These are phyloP conservation scores for Monosporascus ibericus DNA, from an alignment of 2,329 filamentous ascomycete genomes.

Conservation along the genomic window DNA sequence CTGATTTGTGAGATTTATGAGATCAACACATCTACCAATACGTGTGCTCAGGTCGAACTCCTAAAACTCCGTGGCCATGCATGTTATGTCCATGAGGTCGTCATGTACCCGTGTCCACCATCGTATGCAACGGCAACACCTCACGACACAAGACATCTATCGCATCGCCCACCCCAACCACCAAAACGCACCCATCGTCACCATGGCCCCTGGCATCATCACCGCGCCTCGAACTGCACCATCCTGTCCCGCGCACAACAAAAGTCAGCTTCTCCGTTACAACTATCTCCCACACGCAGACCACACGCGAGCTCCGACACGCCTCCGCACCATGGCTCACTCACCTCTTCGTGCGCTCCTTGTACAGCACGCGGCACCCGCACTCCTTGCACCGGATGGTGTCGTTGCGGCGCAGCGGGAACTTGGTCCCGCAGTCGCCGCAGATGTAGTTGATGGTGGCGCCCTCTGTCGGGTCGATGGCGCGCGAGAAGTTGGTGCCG, in stretches of 20 bases:
- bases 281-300: not conserved
- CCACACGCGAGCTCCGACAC: no score
- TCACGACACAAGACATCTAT: not conserved
- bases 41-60: not conserved
- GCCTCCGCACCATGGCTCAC: slow-evolving; percentile 23
- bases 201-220: slow-evolving; percentile 17
- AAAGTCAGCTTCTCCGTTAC: not conserved
- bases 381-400: slow-evolving; percentile 87
- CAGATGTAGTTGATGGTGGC: slow-evolving; percentile 65
- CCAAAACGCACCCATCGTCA: not conserved
- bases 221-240: slow-evolving; percentile 97
- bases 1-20: not conserved
- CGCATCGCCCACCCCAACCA: not conserved
- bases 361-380: slow-evolving; percentile 92
- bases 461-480: slow-evolving; percentile 38
- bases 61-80: not conserved
- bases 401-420: slow-evolving; percentile 69
- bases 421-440: slow-evolving; percentile 78
- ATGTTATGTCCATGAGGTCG: not conserved
- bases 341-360: slow-evolving; percentile 95
- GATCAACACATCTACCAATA: not conserved
- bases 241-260: slow-evolving; percentile 52
- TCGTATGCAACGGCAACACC: not conserved
- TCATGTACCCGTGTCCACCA: not conserved
- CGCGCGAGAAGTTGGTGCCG: slow-evolving; percentile 33